Percentiles rank a stretch among this genome's conserved stretches.
phyloP scores from a whole-genome alignment of 768 basidiomycete species.

The Saitozyma sp. region DNA sequence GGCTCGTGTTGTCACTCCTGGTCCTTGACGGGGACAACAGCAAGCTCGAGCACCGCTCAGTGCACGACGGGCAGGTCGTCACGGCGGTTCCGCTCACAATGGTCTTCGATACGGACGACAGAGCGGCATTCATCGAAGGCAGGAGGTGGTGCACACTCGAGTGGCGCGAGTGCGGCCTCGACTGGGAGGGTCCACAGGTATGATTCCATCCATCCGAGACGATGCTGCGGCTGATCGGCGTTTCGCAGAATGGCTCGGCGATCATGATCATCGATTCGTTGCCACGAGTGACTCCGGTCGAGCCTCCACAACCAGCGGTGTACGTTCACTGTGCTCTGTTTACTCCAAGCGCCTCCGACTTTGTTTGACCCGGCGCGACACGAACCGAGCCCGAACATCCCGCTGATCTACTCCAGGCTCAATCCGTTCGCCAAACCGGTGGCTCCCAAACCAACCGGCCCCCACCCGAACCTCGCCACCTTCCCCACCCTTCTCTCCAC shows the following conservation, averaged over 20 bases:
- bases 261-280: constrained; percentile 33
- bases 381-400: not conserved
- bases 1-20: constrained; percentile 30
- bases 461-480: constrained; percentile 18
- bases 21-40: not conserved
- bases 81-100: constrained; percentile 15
- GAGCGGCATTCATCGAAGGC: not conserved
- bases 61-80: constrained; percentile 32
- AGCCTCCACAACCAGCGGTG: constrained; percentile 38
- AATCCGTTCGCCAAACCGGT: constrained; percentile 22
- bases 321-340: constrained; percentile 11
- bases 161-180: constrained; percentile 17
- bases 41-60: constrained; percentile 34
- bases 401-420: constrained; percentile 8
- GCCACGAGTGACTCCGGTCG: constrained; percentile 33
- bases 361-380: no score
- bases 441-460: constrained; percentile 8
- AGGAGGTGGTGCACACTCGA: constrained; percentile 23
- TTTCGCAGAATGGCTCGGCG: constrained; percentile 36
- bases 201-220: not conserved
- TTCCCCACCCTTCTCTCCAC: constrained; percentile 36
- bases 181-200: constrained; percentile 20
- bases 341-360: not conserved
- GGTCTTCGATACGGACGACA: not conserved
- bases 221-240: not conserved